Conservation (phyloP, 2,329 filamentous ascomycete genomes). For the Hypoxylon sp. region DNA sequence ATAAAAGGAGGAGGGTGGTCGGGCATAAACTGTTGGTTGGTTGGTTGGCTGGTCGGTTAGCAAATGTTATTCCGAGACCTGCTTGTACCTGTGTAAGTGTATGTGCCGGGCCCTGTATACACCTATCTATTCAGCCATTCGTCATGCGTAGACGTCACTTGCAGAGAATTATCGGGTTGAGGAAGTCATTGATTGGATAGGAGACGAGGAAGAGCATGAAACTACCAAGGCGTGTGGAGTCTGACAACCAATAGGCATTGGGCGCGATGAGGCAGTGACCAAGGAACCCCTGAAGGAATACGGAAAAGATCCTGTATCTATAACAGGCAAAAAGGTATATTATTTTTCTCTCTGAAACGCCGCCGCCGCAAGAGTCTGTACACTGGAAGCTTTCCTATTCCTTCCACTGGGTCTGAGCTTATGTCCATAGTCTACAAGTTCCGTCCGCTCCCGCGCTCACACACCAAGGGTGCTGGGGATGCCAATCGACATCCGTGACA, state of each 20-base stretch:
- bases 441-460: conserved; percentile 95
- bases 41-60: too few species aligned
- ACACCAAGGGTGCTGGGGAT: conserved; percentile 92
- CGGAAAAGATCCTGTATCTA: conserved; percentile 8
- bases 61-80: neutral
- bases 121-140: conserved; percentile 12
- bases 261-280: conserved; percentile 12
- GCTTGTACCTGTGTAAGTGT: conserved; percentile 6
- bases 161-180: too few species aligned
- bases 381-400: conserved; percentile 12
- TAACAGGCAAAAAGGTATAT: conserved; percentile 23
- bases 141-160: conserved; percentile 1
- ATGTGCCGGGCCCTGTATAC: conserved; percentile 4
- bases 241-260: conserved; percentile 10
- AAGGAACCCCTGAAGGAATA: conserved; percentile 12
- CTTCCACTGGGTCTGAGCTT: conserved; percentile 29
- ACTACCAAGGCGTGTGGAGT: conserved; percentile 25
- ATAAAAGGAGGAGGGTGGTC: conserved; percentile 8
- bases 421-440: conserved; percentile 89
- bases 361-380: conserved; percentile 36
- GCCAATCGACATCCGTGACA: conserved; percentile 95
- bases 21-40: conserved; percentile 18
- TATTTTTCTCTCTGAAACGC: conserved; percentile 27
- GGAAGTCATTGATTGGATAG: too few species aligned
- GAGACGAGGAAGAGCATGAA: too few species aligned